phyloP scores from a whole-genome alignment of 768 basidiomycete genomes.

The Trametes meyenii region DNA sequence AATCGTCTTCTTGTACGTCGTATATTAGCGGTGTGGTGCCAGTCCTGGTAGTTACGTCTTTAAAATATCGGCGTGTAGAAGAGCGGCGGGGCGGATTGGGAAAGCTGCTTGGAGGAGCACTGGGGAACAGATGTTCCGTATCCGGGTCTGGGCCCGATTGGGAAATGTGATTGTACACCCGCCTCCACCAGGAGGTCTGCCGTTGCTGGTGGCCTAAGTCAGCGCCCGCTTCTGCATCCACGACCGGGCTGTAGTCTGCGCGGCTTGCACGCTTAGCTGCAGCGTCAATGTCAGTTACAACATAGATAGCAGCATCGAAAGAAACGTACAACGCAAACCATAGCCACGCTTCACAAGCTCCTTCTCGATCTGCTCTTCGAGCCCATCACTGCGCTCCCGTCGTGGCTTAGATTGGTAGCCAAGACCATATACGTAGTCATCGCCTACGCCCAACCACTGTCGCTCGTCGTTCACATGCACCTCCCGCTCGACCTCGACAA shows the following conservation, averaged over 20 bases:
- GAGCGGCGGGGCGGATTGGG: background rate
- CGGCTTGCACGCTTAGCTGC: conserved; percentile 10
- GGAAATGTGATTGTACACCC: conserved; percentile 54
- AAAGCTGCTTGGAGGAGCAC: background rate
- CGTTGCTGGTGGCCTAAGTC: conserved; percentile 27
- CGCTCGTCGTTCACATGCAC: conserved; percentile 48
- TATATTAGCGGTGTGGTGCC: conserved; percentile 24
- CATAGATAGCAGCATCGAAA: background rate
- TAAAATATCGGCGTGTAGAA: conserved; percentile 4
- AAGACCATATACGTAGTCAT: conserved; percentile 45
- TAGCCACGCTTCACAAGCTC: conserved; percentile 56
- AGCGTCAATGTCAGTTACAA: background rate
- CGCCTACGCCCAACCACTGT: conserved; percentile 56
- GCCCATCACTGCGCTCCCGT: conserved; percentile 53
- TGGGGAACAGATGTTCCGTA: background rate
- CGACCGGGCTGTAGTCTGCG: conserved; percentile 14
- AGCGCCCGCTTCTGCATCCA: conserved; percentile 22
- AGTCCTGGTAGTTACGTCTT: conserved; percentile 5
- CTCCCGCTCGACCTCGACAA: conserved; percentile 45
- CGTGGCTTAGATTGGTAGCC: conserved; percentile 31
- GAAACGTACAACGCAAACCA: conserved; percentile 22
- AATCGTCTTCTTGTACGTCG: conserved; percentile 24
- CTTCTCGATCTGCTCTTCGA: conserved; percentile 54
- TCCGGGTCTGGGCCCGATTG: conserved; percentile 32
- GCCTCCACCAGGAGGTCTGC: conserved; percentile 61